Percentiles rank a stretch among this genome's conserved stretches.
Evolutionary conservation across 2,329 filamentous ascomycete species (phyloP).

Genomic region (Aureobasidium sp.): DNA sequence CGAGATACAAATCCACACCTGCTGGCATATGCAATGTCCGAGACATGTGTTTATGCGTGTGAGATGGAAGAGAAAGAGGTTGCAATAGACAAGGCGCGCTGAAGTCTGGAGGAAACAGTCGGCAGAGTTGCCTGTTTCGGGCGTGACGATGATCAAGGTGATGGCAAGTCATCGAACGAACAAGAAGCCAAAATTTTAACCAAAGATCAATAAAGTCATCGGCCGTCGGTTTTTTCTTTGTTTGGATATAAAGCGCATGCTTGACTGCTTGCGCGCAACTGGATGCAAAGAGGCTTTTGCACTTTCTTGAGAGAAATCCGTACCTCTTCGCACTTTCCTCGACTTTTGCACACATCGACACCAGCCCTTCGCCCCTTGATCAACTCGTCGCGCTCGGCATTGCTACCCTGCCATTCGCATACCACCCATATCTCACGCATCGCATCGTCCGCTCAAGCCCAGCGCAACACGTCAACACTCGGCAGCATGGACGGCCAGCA

Average conservation of each 20-base stretch:
- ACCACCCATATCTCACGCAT: background rate
- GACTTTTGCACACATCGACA: background rate
- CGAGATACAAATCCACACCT: background rate
- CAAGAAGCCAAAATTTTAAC: slow-evolving; percentile 7
- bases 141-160: slow-evolving; percentile 8
- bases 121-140: slow-evolving; percentile 6
- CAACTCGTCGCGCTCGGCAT: background rate
- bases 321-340: slow-evolving; percentile 4
- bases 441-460: background rate
- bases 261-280: slow-evolving; percentile 15
- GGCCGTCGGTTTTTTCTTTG: background rate
- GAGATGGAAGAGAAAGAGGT: background rate
- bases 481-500: slow-evolving; percentile 8
- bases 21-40: too few relatives aligned
- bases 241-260: slow-evolving; percentile 7
- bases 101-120: background rate
- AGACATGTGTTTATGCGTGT: background rate
- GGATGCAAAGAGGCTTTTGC: slow-evolving; percentile 15
- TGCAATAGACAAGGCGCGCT: background rate
- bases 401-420: background rate
- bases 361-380: background rate
- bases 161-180: slow-evolving; percentile 11
- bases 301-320: slow-evolving; percentile 13
- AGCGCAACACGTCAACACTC: background rate
- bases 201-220: background rate